Percentiles rank a stretch among this genome's conserved stretches.
Evolutionary conservation across 192 early-diverging fungal genomes (phyloP).

Genomic region (Backusella australiensis): DNA sequence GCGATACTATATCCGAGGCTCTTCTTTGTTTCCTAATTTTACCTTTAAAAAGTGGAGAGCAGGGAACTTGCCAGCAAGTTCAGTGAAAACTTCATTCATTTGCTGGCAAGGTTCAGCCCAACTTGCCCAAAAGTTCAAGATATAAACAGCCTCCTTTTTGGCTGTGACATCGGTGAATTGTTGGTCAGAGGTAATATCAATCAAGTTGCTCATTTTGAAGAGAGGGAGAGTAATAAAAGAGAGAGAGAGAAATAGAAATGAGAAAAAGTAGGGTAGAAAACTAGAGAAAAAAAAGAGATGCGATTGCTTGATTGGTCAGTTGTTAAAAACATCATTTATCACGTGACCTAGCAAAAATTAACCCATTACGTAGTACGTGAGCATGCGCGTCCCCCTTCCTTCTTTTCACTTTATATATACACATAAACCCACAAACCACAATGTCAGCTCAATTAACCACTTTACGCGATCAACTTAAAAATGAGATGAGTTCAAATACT

Average conservation of each 20-base stretch:
- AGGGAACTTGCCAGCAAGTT: constrained; percentile 77
- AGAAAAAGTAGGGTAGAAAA: background rate
- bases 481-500: constrained; percentile 63
- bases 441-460: constrained; percentile 32
- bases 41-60: constrained; percentile 78
- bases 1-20: background rate
- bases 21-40: background rate
- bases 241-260: background rate
- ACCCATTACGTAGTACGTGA: constrained; percentile 1
- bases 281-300: background rate
- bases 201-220: constrained; percentile 39
- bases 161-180: constrained; percentile 36
- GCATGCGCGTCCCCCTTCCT: background rate
- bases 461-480: constrained; percentile 59
- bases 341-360: background rate
- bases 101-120: constrained; percentile 90
- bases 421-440: background rate
- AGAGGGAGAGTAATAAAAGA: background rate
- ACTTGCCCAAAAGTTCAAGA: constrained; percentile 89
- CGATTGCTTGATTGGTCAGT: background rate
- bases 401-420: background rate
- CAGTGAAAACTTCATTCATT: constrained; percentile 90
- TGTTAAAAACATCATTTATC: background rate
- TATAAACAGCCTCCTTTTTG: constrained; percentile 42
- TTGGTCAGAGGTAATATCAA: constrained; percentile 39